Evolutionary conservation across 106 monocot species (phyloP).

Genomic region (Dendrobium officinale): DNA sequence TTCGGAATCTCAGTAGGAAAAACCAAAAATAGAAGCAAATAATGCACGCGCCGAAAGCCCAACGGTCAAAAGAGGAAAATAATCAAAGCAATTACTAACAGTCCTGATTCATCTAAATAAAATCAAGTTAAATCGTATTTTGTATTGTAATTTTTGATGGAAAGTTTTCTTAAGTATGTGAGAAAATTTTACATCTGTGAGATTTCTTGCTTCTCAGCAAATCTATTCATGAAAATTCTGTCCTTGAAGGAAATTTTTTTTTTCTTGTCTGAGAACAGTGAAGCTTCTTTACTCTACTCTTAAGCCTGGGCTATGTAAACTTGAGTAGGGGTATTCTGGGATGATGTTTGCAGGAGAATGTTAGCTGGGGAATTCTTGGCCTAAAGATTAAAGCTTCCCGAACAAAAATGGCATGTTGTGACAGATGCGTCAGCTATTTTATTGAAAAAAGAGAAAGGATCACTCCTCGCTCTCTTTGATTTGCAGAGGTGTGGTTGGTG

Average conservation of each 20-base stretch:
- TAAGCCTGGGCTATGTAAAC: too few relatives aligned
- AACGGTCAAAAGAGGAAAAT: background rate
- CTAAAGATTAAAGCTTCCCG: background rate
- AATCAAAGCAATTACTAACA: too few relatives aligned
- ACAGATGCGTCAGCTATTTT: constrained; percentile 15
- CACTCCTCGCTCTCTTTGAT: constrained; percentile 11
- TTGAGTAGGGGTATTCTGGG: background rate
- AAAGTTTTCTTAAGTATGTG: too few relatives aligned
- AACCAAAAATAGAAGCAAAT: constrained; percentile 2
- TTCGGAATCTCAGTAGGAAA: background rate
- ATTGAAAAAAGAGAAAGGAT: constrained; percentile 62
- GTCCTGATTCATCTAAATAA: too few relatives aligned
- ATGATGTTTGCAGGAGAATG: background rate
- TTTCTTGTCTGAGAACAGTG: too few relatives aligned
- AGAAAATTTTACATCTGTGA: too few relatives aligned
- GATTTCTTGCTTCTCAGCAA: too few relatives aligned
- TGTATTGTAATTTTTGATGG: too few relatives aligned
- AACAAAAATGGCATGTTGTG: background rate
- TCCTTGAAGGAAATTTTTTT: too few relatives aligned
- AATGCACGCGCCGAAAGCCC: background rate
- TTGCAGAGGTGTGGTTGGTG: constrained; percentile 5
- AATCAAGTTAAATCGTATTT: too few relatives aligned
- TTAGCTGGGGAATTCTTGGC: background rate
- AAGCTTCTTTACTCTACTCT: too few relatives aligned
- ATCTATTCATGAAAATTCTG: too few relatives aligned